phyloP scores from a whole-genome alignment of 805 yeast genomes.

The Kodamaea jinghongensis region DNA sequence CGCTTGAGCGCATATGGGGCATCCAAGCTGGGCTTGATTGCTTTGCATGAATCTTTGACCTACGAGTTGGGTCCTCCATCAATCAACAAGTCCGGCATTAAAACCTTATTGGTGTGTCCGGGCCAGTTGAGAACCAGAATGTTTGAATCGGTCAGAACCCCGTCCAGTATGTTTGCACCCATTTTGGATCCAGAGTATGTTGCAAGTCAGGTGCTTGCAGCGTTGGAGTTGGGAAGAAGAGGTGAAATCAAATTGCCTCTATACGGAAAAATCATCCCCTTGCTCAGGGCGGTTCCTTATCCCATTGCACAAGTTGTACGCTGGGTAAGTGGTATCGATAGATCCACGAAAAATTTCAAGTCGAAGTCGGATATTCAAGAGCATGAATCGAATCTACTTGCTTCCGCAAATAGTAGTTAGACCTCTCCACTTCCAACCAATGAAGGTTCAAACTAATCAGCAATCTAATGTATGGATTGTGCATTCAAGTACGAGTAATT shows the following conservation, averaged over 20 bases:
- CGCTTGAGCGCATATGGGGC: constrained; percentile 84
- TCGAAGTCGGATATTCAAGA: too few relatives aligned
- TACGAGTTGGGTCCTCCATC: constrained; percentile 61
- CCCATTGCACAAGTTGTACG: constrained; percentile 58
- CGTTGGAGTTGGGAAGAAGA: constrained; percentile 57
- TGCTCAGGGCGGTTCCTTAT: constrained; percentile 71
- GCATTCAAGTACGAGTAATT: too few relatives aligned
- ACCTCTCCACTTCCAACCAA: too few relatives aligned
- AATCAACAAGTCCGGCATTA: constrained; percentile 49
- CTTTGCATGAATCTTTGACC: constrained; percentile 77
- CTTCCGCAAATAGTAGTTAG: too few relatives aligned
- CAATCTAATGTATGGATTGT: too few relatives aligned
- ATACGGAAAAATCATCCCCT: constrained; percentile 72
- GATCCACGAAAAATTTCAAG: constrained; percentile 35
- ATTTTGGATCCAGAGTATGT: constrained; percentile 67
- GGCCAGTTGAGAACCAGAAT: constrained; percentile 79
- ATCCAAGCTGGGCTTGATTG: constrained; percentile 81
- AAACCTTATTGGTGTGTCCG: constrained; percentile 76
- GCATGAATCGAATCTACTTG: too few relatives aligned
- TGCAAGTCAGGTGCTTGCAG: constrained; percentile 54
- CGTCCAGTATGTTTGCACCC: constrained; percentile 77
- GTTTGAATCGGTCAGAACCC: constrained; percentile 74
- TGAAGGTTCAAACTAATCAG: too few relatives aligned
- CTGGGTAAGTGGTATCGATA: constrained; percentile 66
- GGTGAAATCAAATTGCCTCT: constrained; percentile 74